A percentile compares a stretch with the other conserved stretches of the same genome.
These are phyloP conservation scores for Peronospora farinosa DNA, from an alignment of 352 stramenopile genomes.

Conservation along the genomic window DNA sequence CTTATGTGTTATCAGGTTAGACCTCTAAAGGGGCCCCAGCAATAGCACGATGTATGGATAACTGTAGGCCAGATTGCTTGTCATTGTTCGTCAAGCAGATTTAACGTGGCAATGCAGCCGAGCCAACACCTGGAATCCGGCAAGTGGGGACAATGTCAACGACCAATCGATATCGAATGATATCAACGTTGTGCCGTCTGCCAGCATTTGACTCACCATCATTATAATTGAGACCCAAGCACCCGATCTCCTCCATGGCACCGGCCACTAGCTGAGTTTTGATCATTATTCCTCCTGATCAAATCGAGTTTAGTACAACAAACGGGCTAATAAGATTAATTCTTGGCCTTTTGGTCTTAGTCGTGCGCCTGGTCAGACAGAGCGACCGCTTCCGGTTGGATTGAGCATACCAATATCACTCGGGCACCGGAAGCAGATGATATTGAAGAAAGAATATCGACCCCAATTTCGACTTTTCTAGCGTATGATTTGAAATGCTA, in stretches of 20 bases:
- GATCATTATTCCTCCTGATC: slow-evolving; percentile 20
- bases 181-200: slow-evolving; percentile 8
- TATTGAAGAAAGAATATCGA: slow-evolving; percentile 1
- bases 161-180: slow-evolving; percentile 12
- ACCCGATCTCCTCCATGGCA: too few relatives aligned
- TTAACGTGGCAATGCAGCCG: slow-evolving; percentile 21
- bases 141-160: too few relatives aligned
- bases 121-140: too few relatives aligned
- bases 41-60: slow-evolving; percentile 70
- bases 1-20: slow-evolving; percentile 33
- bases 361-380: slow-evolving; percentile 15
- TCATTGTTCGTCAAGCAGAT: slow-evolving; percentile 29
- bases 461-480: slow-evolving; percentile 92
- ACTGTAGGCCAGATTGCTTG: slow-evolving; percentile 25
- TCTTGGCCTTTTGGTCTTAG: slow-evolving; percentile 18
- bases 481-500: slow-evolving; percentile 99
- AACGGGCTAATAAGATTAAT: slow-evolving; percentile 12
- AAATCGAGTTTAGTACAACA: slow-evolving; percentile 9
- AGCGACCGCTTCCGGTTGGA: slow-evolving; percentile 16
- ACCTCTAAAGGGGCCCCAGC: too few relatives aligned
- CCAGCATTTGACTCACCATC: slow-evolving; percentile 25
- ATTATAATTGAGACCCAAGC: slow-evolving; percentile 16
- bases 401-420: slow-evolving; percentile 12
- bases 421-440: background rate
- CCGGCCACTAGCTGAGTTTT: slow-evolving; percentile 13